Base-by-base conservation (phyloP, 208 protist genomes). In the Crithidia sp. region DNA sequence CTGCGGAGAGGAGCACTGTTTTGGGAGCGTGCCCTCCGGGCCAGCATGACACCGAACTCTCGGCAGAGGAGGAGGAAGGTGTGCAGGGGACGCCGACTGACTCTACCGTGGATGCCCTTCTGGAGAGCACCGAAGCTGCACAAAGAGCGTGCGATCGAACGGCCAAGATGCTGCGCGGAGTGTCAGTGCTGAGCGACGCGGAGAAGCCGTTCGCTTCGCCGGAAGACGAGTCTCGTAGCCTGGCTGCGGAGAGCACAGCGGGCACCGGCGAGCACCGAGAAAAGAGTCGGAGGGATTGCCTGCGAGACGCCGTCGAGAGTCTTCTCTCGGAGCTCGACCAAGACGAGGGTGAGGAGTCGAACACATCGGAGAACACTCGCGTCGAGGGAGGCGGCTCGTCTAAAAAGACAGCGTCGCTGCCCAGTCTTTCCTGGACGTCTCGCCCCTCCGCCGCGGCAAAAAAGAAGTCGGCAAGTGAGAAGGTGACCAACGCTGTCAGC, bases 201-300 rank as follows among this genome's bases (percentile, higher is more conserved):
- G 67, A 75, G 49, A 58, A 75, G 54, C 79, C 74, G 14, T 84
- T 84, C 49, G 62, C 47, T 0, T 12, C 49, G n/a, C 39, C 17
- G 7, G 16, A 12, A 5, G 9, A 8, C 7, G 59, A 61, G 2
- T 37, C 54, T 7, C 6, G 0, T 16, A 49, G 7, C 2, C 28
- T 8, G 13, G 37, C 43, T 41, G 60, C 9, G 43, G 60, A 44
- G 8, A 45, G 16, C 45, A 47, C 40, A 19, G 57, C 7, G 13
- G 16, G 44, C 28, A 28, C 14, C 14, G 16, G n/a, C 2, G 16
- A 44, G 37, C 12, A 49, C n/a, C 57, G n/a, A 41, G 61, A 53
- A 40, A 66, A 53, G 55, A 65, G 67, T 43, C 52, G 47, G 19
- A 74, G 67, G 53, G 62, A 58, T 1, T 55, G 50, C 9, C 16